Base-by-base conservation (phyloP, 2,329 filamentous ascomycete species). In the Shiraia sp. region DNA sequence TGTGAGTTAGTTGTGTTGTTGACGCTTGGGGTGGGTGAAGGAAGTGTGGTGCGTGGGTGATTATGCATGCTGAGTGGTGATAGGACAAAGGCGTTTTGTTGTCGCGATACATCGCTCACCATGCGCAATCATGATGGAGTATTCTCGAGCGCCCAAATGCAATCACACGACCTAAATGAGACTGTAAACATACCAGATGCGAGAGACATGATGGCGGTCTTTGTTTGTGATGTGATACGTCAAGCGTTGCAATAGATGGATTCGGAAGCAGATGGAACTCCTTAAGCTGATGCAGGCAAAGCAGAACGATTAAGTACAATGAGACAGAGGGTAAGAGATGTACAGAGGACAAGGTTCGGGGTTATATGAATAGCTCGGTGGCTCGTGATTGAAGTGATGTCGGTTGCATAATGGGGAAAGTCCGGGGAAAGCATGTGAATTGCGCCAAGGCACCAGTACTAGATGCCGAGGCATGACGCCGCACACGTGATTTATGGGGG, bases 191-290 rank as follows among this genome's bases (percentile, higher is more conserved):
- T 48, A 67, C 63, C 56, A 49, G 53, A 51, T 46, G 57, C 59
- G 34, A 67, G 57, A 62, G 63, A 57, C 63, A 67, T 67, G 27
- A 24, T 63, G 49, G 42, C 36, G 40, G 23, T 55, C 31, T 40
- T 22, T 22, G 8, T 22, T 22, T 8, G 19, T 5, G 19, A 22
- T 22, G 19, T 5, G 19, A 22, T 22, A 22, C 19, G 19, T 22
- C 19, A 4, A 8, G 19, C 8, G 8, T 4, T 22, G 8, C 8
- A 8, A 22, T 22, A 8, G 19, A 8, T 22, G 19, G 19, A 22
- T 22, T 22, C 19, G 19, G 19, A 22, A 22, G 19, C 19, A 22
- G 19, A 22, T 22, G 19, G 19, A 22, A 22, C 19, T 22, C 19
- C 19, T 4, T 22, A 8, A n/a, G 19, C 19, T 22, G 8, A 22